Percentiles rank a stretch among this genome's conserved stretches.
Evolutionary conservation across 208 protist genomes (phyloP).

Genomic region (Crithidia brevicula): DNA sequence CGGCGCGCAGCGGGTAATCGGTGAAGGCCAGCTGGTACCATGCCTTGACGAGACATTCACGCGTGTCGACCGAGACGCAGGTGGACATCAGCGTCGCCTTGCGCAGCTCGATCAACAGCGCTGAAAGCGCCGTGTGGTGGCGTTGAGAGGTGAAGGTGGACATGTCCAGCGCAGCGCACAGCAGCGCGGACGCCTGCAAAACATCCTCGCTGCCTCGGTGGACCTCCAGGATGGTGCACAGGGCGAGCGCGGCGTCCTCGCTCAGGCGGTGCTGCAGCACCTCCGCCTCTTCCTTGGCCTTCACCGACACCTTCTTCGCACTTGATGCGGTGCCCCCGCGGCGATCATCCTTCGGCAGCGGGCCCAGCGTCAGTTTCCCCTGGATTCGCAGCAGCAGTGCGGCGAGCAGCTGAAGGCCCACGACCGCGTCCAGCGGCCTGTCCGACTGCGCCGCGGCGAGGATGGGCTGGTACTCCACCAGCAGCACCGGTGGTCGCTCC

Average conservation of each 20-base stretch:
- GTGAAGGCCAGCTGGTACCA: conserved; percentile 70
- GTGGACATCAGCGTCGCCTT: conserved; percentile 47
- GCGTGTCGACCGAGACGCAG: conserved; percentile 27
- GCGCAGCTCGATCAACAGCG: conserved; percentile 61
- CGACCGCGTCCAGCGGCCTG: conserved; percentile 52
- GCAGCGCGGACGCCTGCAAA: conserved; percentile 44
- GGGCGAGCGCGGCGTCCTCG: conserved; percentile 47
- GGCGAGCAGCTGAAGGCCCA: conserved; percentile 57
- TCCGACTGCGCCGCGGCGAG: conserved; percentile 43
- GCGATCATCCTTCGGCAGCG: conserved; percentile 68
- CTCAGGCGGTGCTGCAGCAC: conserved; percentile 48
- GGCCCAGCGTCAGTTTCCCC: conserved; percentile 50
- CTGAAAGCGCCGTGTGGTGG: conserved; percentile 43
- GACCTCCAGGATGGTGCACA: conserved; percentile 54
- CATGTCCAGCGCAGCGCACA: conserved; percentile 63
- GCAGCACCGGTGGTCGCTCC: conserved; percentile 61
- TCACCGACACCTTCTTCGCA: conserved; percentile 18
- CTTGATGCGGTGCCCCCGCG: conserved; percentile 11
- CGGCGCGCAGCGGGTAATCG: conserved; percentile 62
- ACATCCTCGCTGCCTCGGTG: conserved; percentile 57
- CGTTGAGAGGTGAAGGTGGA: conserved; percentile 53
- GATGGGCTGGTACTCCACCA: conserved; percentile 62
- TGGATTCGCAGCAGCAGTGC: conserved; percentile 68
- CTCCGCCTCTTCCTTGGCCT: conserved; percentile 30
- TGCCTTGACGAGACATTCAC: conserved; percentile 51